Base-by-base conservation (phyloP, 1,284 basidiomycete species). In the Hypsizygus ulmarius region DNA sequence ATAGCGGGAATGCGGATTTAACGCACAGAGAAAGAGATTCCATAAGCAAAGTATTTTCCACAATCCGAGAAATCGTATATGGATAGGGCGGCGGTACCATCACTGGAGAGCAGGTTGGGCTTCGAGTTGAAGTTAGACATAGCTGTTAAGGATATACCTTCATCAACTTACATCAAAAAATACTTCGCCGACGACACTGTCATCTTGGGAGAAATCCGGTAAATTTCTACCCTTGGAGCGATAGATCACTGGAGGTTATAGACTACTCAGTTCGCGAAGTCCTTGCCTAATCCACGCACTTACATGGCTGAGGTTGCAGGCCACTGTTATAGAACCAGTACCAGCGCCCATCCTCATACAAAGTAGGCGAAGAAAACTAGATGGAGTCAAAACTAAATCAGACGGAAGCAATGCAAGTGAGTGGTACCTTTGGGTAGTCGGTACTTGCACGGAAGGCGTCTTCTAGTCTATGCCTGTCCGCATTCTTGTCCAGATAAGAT, bases 301-400 rank as follows among this genome's bases (percentile, higher is more conserved):
- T 48, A 83, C 82, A 75, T 35, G 74, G 69, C 61, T 87, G 84
- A 11, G 80, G 73, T 57, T 87, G 81, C 32, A 89, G 71, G 11
- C 87, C 87, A 45, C 77, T 80, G 64, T 90, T 89, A 59, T 84
- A 78, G 51, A 75, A 78, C 84, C 87, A 88, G 59, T 92, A 92
- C 81, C 87, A 91, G 40, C 75, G 77, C 5, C 74, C 77, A 58
- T 90, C 86, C 10, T 81, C 69, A 52, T 79, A 78, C 38, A 85
- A 63, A 15, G 66, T 64, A 0, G 88, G 89, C 0, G 79, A 67
- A 35, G 75, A 76, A 59, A 85, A 83, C 85, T 88, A 56, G 19
- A 43, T 47, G 47, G 39, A 14, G 25, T 30, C 12, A 49, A 45
- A 15, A 10, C 12, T 19, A 39, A 29, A 39, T 35, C 41, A n/a